Conservation (phyloP, 768 basidiomycete species). For the Termitomyces sp. region DNA sequence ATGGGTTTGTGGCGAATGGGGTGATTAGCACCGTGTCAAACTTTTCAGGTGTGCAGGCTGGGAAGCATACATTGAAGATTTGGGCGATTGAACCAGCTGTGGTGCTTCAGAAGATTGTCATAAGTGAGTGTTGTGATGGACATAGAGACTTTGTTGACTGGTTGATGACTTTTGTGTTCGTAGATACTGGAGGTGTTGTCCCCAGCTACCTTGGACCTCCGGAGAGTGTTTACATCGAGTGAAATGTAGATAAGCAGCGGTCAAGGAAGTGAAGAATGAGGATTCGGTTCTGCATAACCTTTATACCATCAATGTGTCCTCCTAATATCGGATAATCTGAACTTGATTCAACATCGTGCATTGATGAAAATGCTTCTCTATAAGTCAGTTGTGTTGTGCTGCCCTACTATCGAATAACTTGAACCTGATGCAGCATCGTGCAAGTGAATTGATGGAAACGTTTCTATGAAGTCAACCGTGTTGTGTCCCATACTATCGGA, state of each 20-base stretch:
- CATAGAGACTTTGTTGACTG: neutral
- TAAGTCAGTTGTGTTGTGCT: neutral
- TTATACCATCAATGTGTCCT: neutral
- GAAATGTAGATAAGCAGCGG: neutral
- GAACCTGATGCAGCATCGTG: too few species aligned
- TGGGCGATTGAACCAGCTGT: conserved; percentile 56
- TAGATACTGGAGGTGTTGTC: conserved; percentile 51
- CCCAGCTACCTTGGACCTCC: conserved; percentile 61
- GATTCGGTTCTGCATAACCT: neutral
- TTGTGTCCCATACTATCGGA: too few species aligned
- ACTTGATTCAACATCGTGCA: neutral
- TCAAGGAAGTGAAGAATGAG: too few species aligned
- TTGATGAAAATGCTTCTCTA: neutral
- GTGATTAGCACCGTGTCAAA: conserved; percentile 35
- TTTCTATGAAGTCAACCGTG: neutral
- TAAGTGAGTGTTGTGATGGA: conserved; percentile 28
- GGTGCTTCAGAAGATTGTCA: conserved; percentile 56
- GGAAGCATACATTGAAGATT: conserved; percentile 53
- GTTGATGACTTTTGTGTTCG: neutral
- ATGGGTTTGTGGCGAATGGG: conserved; percentile 50
- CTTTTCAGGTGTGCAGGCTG: conserved; percentile 37
- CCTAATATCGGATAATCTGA: neutral
- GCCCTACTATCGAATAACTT: too few species aligned
- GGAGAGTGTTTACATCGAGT: conserved; percentile 36
- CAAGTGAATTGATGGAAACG: neutral